Evolutionary conservation across 176 grass and related monocot species (phyloP).

Genomic region (Tillandsia leiboldiana): DNA sequence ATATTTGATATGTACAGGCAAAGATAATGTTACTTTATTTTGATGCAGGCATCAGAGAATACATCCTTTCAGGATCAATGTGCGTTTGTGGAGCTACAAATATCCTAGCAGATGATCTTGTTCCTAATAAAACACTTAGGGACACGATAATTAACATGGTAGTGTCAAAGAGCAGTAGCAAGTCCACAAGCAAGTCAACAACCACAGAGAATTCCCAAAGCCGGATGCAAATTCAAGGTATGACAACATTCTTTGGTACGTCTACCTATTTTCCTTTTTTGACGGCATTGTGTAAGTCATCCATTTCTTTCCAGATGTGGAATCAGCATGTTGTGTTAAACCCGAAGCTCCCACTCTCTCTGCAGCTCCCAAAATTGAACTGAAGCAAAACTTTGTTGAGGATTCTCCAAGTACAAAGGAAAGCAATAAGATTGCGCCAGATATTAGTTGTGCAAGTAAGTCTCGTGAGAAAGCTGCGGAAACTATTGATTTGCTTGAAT

Average conservation of each 20-base stretch:
- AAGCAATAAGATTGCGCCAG: constrained; percentile 2
- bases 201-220: constrained; percentile 34
- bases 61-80: constrained; percentile 34
- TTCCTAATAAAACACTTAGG: constrained; percentile 49
- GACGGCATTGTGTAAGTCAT: neutral
- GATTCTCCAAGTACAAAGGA: constrained; percentile 10
- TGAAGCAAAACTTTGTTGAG: constrained; percentile 17
- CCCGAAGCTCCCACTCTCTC: constrained; percentile 18
- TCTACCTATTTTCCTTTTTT: neutral
- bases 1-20: neutral
- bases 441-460: neutral
- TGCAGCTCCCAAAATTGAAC: constrained; percentile 12
- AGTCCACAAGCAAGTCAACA: constrained; percentile 17
- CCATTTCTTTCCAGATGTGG: constrained; percentile 25
- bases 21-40: neutral
- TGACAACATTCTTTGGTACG: neutral
- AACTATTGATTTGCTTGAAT: constrained; percentile 12
- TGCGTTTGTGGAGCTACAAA: constrained; percentile 47
- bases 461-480: constrained; percentile 13
- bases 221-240: neutral
- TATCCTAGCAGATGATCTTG: constrained; percentile 45
- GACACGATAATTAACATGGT: constrained; percentile 42
- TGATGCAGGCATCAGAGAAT: constrained; percentile 47
- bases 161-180: constrained; percentile 17
- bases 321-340: constrained; percentile 14